Base-by-base conservation (phyloP, 2,329 filamentous ascomycete genomes). In the Elsinoe batatas region DNA sequence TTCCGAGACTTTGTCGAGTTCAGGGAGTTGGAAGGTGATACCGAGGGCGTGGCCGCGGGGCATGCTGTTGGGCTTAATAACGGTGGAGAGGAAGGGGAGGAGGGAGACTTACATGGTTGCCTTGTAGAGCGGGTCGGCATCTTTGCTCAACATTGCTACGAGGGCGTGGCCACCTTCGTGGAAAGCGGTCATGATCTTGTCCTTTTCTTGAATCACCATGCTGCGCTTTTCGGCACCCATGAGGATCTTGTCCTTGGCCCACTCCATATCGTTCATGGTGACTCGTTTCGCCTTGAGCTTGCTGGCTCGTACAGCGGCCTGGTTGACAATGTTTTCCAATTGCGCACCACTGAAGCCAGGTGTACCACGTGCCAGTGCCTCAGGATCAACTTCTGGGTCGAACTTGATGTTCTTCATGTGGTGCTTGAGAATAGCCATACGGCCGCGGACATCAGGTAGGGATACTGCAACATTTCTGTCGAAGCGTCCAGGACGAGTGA, bases 231-330 rank as follows among this genome's bases (percentile, higher is more conserved):
- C 93, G 2, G 91, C 88, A 36, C 93, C 93, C 89, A 98, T 95
- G 69, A 95, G 85, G 54, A 98, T 88, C 73, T 93, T 93, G 75
- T 98, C 93, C 72, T 95, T 97, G 57, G 93, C 93, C 91, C 91
- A 98, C 63, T 96, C 91, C 61, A 97, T 84, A 66, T 97, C 90
- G 33, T 79, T 72, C 70, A 89, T 85, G 11, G 80, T 79, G 54
- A 98, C 88, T 44, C 84, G 79, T 58, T 76, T 77, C 37, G 86
- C 80, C 72, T 91, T 93, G 62, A 87, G 80, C 69, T 93, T 89
- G 65, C 89, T 95, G n/a, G 93, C 93, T 65, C 87, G 88, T 42
- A 98, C 85, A 18, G 93, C 93, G 32, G 93, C 93, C 68, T 96
- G 88, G 71, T 98, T 98, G 67, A 95, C 87, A 63, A 98, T 82